These are phyloP conservation scores for Chaetomium sp. DNA, from an alignment of 2,329 filamentous ascomycete genomes.

Conservation along the genomic window DNA sequence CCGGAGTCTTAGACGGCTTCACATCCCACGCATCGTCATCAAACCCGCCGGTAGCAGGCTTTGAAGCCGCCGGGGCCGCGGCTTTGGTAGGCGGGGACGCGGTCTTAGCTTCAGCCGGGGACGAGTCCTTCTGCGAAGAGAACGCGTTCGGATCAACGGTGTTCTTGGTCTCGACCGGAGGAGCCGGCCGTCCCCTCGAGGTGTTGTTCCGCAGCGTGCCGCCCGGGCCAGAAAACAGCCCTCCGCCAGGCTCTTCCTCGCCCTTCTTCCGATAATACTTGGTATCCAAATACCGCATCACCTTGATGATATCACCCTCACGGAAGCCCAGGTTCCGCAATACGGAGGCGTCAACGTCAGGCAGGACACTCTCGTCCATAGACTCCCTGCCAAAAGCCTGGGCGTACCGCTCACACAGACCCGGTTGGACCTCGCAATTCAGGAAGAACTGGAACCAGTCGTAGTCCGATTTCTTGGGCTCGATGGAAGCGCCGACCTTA, in stretches of 20 bases:
- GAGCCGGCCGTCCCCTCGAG: slow-evolving; percentile 83
- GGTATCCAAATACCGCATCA: slow-evolving; percentile 84
- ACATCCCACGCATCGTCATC: slow-evolving; percentile 98
- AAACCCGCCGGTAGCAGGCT: slow-evolving; percentile 60
- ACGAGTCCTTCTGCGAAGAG: slow-evolving; percentile 59
- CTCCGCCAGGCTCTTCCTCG: slow-evolving; percentile 61
- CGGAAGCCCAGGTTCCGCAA: slow-evolving; percentile 89
- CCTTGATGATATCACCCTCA: slow-evolving; percentile 93
- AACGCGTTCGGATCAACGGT: slow-evolving; percentile 87
- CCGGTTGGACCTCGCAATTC: slow-evolving; percentile 84
- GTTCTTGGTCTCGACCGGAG: slow-evolving; percentile 82
- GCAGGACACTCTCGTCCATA: slow-evolving; percentile 91
- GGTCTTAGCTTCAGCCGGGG: slow-evolving; percentile 38
- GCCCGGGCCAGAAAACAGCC: slow-evolving; percentile 91
- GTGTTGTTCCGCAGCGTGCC: slow-evolving; percentile 92
- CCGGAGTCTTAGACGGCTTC: slow-evolving; percentile 70
- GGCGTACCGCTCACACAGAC: slow-evolving; percentile 91
- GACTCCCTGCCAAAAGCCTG: slow-evolving; percentile 87
- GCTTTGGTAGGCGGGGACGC: slow-evolving; percentile 39
- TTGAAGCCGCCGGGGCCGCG: slow-evolving; percentile 42
- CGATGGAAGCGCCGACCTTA: slow-evolving; percentile 63
- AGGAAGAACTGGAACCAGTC: slow-evolving; percentile 99
- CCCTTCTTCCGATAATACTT: slow-evolving; percentile 71
- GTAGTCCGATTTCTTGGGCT: slow-evolving; percentile 71
- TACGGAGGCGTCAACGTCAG: slow-evolving; percentile 82